phyloP scores from a whole-genome alignment of 805 yeast species.

The Myxozyma lipomycoides region DNA sequence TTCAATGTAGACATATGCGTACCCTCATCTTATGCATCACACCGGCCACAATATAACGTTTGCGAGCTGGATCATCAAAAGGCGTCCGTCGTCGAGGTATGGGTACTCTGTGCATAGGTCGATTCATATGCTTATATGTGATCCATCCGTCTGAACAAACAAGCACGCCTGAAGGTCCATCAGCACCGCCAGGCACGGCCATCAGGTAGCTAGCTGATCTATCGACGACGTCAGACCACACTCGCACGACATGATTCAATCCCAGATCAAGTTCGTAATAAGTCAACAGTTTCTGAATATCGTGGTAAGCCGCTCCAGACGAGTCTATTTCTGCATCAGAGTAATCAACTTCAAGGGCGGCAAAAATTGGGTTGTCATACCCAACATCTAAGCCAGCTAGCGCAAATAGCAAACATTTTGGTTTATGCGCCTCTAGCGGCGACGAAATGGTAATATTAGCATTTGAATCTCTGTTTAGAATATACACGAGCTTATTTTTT shows the following conservation, averaged over 20 bases:
- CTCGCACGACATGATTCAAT: constrained; percentile 64
- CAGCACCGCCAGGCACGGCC: constrained; percentile 68
- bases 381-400: constrained; percentile 66
- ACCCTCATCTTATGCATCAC: constrained; percentile 61
- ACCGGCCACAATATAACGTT: constrained; percentile 48
- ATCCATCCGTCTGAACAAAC: constrained; percentile 57
- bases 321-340: constrained; percentile 37
- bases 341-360: constrained; percentile 65
- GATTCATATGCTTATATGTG: constrained; percentile 39
- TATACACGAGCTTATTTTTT: constrained; percentile 65
- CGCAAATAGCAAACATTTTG: constrained; percentile 49
- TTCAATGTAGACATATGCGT: not conserved
- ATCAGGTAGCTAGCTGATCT: constrained; percentile 50
- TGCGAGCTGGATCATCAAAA: constrained; percentile 18
- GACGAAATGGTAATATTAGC: constrained; percentile 55
- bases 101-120: constrained; percentile 42
- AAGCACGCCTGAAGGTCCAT: constrained; percentile 67
- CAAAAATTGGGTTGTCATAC: constrained; percentile 80
- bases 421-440: constrained; percentile 65
- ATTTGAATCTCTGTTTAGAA: constrained; percentile 49
- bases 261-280: constrained; percentile 86
- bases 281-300: constrained; percentile 42
- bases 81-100: constrained; percentile 50
- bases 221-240: constrained; percentile 43
- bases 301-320: constrained; percentile 25